Evolutionary conservation across 169 alveolate species (phyloP).

Genomic region (Babesia bigemina): DNA sequence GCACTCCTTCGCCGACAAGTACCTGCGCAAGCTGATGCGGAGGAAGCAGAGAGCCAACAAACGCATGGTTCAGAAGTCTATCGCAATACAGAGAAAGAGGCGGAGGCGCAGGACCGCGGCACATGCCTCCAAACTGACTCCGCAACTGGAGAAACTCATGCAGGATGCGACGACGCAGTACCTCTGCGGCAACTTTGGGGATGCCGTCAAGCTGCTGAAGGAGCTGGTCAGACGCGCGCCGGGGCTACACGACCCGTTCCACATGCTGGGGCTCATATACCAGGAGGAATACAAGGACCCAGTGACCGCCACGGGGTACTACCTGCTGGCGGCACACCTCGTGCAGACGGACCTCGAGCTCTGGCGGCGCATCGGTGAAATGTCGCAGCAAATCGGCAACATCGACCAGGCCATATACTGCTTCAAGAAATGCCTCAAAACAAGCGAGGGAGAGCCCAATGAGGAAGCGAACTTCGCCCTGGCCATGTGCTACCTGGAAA

Average conservation of each 20-base stretch:
- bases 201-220: conserved; percentile 61
- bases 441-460: conserved; percentile 43
- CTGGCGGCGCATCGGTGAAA: conserved; percentile 84
- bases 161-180: conserved; percentile 65
- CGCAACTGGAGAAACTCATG: conserved; percentile 61
- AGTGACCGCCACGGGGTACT: conserved; percentile 84
- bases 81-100: conserved; percentile 36
- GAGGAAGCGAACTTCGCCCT: conserved; percentile 63
- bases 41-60: background rate
- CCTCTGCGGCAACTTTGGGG: conserved; percentile 50
- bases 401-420: conserved; percentile 70
- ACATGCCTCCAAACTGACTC: conserved; percentile 54
- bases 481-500: conserved; percentile 66
- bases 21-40: conserved; percentile 25
- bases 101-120: conserved; percentile 54
- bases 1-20: conserved; percentile 57
- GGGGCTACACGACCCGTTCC: conserved; percentile 87
- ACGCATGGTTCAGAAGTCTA: conserved; percentile 1
- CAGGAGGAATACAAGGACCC: conserved; percentile 82
- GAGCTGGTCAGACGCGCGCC: conserved; percentile 84
- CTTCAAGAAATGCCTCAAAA: conserved; percentile 58
- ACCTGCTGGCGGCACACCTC: conserved; percentile 87
- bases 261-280: conserved; percentile 85
- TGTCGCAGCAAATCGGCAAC: conserved; percentile 69
- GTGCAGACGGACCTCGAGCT: conserved; percentile 79